Evolutionary conservation across 2,329 filamentous ascomycete genomes (phyloP).

Genomic region (Uncinocarpus reesii): DNA sequence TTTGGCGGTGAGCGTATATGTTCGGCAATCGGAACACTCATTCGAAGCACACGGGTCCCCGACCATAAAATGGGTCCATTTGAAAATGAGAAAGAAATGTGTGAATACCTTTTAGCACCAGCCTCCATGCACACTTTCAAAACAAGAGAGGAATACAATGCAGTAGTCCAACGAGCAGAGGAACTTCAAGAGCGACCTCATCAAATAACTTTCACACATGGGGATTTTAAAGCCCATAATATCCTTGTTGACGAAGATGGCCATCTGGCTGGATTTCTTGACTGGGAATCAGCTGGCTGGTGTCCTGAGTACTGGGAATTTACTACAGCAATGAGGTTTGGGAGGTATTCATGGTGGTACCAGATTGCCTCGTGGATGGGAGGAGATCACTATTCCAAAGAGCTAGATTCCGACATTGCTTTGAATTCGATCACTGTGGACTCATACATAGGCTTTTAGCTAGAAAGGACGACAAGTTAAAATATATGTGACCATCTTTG

Average conservation of each 20-base stretch:
- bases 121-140: constrained; percentile 24
- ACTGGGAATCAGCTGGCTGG: constrained; percentile 23
- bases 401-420: constrained; percentile 17
- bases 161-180: constrained; percentile 21
- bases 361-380: constrained; percentile 18
- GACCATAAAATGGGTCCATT: constrained; percentile 22
- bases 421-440: constrained; percentile 20
- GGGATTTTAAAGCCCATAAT: constrained; percentile 21
- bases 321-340: constrained; percentile 21
- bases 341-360: constrained; percentile 20
- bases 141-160: constrained; percentile 22
- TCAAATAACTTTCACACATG: constrained; percentile 22
- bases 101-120: constrained; percentile 24
- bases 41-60: constrained; percentile 24
- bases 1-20: constrained; percentile 20
- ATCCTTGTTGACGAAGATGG: constrained; percentile 19
- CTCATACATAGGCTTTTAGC: constrained; percentile 18
- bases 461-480: no score
- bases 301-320: constrained; percentile 23
- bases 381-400: constrained; percentile 18
- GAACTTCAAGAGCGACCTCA: constrained; percentile 13
- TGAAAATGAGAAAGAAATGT: constrained; percentile 21
- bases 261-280: constrained; percentile 22
- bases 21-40: constrained; percentile 25
- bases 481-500: no score